Evolutionary conservation across 495 filamentous ascomycete genomes (phyloP).

Genomic region (Penicillium salamii): DNA sequence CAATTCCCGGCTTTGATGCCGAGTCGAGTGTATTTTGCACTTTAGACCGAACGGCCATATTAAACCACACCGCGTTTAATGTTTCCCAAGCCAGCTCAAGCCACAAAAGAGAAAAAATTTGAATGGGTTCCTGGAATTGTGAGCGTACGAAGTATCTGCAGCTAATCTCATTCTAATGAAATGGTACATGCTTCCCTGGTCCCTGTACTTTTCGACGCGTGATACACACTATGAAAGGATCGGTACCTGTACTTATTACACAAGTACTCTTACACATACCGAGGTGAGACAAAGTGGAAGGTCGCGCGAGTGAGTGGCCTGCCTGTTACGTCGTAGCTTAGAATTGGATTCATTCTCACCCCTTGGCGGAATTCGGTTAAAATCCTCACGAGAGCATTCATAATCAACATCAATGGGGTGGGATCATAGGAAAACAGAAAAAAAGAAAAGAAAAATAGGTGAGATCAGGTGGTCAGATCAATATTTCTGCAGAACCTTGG

Average conservation of each 20-base stretch:
- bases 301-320: constrained; percentile 21
- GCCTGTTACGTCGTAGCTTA: constrained; percentile 20
- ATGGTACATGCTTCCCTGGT: neutral
- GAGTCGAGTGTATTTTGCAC: constrained; percentile 8
- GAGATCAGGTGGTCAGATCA: constrained; percentile 26
- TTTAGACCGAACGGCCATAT: constrained; percentile 11
- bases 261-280: constrained; percentile 6
- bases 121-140: too few species aligned
- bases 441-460: neutral
- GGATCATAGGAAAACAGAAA: neutral
- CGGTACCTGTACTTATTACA: neutral
- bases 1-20: constrained; percentile 25
- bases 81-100: constrained; percentile 7
- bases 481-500: constrained; percentile 33
- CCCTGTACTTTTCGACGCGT: neutral
- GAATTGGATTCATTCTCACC: constrained; percentile 5
- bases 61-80: constrained; percentile 17
- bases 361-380: constrained; percentile 2
- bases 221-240: neutral
- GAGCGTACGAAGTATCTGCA: neutral
- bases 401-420: too few species aligned
- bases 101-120: constrained; percentile 7
- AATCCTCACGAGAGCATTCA: neutral
- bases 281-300: constrained; percentile 22
- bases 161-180: neutral